Percentiles rank a stretch among this genome's conserved stretches.
Conservation (phyloP, 768 basidiomycete genomes). For the Boletus sp. region DNA sequence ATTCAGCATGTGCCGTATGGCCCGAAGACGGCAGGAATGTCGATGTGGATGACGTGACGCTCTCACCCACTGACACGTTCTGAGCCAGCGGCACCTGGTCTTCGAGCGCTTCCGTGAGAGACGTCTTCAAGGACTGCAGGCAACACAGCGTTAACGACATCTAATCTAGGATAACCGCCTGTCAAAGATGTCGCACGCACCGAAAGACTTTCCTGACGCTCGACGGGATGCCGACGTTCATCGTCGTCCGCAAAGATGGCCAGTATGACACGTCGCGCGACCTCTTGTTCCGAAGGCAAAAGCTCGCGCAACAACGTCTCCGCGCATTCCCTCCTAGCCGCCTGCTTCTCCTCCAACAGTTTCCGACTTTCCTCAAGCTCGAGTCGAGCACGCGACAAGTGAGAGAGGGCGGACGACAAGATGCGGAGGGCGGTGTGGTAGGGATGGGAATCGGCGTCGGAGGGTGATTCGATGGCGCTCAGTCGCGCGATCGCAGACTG, state of each 20-base stretch:
- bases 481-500: slow-evolving; percentile 57
- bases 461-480: slow-evolving; percentile 42
- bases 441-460: slow-evolving; percentile 47
- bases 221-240: slow-evolving; percentile 44
- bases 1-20: neutral
- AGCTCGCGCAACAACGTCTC: slow-evolving; percentile 57
- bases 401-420: slow-evolving; percentile 64
- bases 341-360: slow-evolving; percentile 57
- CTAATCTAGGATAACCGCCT: neutral
- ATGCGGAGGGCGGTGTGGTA: slow-evolving; percentile 68
- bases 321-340: slow-evolving; percentile 47
- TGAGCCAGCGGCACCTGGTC: slow-evolving; percentile 46
- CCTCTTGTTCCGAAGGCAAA: slow-evolving; percentile 56
- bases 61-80: slow-evolving; percentile 22
- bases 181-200: slow-evolving; percentile 36
- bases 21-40: neutral
- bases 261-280: slow-evolving; percentile 64
- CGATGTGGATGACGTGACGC: slow-evolving; percentile 14
- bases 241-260: slow-evolving; percentile 55
- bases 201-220: slow-evolving; percentile 55
- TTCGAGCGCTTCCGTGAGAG: slow-evolving; percentile 43
- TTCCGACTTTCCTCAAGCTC: slow-evolving; percentile 63
- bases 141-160: neutral
- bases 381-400: slow-evolving; percentile 49
- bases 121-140: slow-evolving; percentile 43